Base-by-base conservation (phyloP, 148 eudicot genomes). In the Rhododendron kiyosumense region DNA sequence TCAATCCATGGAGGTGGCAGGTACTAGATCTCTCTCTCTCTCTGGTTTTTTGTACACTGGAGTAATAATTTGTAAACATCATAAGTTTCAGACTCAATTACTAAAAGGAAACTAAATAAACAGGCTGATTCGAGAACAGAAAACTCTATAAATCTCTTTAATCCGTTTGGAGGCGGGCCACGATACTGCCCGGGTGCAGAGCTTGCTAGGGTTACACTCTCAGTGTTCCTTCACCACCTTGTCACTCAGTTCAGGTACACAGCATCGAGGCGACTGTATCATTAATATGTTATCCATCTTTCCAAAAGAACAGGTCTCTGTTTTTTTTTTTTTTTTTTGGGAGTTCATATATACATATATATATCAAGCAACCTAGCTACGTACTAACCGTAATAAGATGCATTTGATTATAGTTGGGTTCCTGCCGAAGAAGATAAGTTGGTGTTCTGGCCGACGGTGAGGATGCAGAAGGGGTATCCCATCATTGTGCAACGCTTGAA, bases 1-100 rank as follows among this genome's bases (percentile, higher is more conserved):
- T 97, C 88, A 90, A 93, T 85, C 99, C 99, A 0, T 97, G 99
- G 99, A 93, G 99, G 87, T 97, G 99, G 99, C 98, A 94, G 98
- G 98, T 93, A 71, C 9, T n/a, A n/a, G n/a, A n/a, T 34, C 18
- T 63, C 63, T 63, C 69, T 24, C 17, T 32, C 46, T 69, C 14
- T 11, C 67, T 82, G 45, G 45, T 41, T 41, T 10, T 49, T 49
- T 49, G 12, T 49, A 12, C 52, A 49, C 14, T 49, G 34, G 34
- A 32, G 34, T 12, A 41, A 6, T 41, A 41, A 41, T 10, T 49
- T 49, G 52, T 49, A 49, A 1, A 49, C 52, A 49, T 49, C 13
- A 49, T 12, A 49, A 10, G 14, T 49, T 12, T 49, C 14, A 13
- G 52, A 49, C 1, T 65, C 20, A 7, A 0, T 15, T 11, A 52